Base-by-base conservation (phyloP, 768 basidiomycete species). In the Amylocystis lapponica region DNA sequence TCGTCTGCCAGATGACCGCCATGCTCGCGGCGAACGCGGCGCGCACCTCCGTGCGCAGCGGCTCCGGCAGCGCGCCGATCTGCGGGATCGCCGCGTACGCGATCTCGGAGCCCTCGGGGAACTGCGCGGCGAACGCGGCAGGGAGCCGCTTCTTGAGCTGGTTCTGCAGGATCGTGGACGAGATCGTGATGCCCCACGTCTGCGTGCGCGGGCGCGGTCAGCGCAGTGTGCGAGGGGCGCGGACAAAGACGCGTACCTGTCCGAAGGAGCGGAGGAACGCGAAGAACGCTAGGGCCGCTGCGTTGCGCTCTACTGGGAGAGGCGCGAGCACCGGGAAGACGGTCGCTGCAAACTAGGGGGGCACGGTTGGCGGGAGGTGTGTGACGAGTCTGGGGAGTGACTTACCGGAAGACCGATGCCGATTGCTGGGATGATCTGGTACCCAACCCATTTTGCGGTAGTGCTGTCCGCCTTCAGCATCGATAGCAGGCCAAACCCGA, bases 141-240 rank as follows among this genome's bases (percentile, higher is more conserved):
- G 70, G 67, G 0, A 71, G 55, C 1, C 43, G 37, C 19, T 47
- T 55, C 12, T 45, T 42, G 19, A 72, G 62, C 40, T 63, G 39
- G 47, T 70, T 71, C 40, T 66, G 62, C 5, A 71, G 51, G 35
- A 68, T 50, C 0, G 63, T 57, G 6, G 56, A 50, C 2, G 65
- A 63, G 25, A 70, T 57, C 9, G 61, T 56, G 40, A 70, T 56
- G n/a, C 68, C 69, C 52, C 65, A 61, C 10, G 57, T 55, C 54
- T 68, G 54, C 37, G 20, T 19, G 7, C 13, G 20, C 9, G n/a
- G 29, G 10, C 29, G 29, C 9, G 10, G 29, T 30, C 10, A n/a
- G 29, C 29, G 29, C 9, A 30, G n/a, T n/a, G n/a, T n/a, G n/a
- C n/a, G n/a, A n/a, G n/a, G n/a, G n/a, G n/a, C n/a, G n/a, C n/a